Percentiles rank a stretch among this genome's conserved stretches.
Evolutionary conservation across 2,329 filamentous ascomycete species (phyloP).

Genomic region (Nannizzia gypsea): DNA sequence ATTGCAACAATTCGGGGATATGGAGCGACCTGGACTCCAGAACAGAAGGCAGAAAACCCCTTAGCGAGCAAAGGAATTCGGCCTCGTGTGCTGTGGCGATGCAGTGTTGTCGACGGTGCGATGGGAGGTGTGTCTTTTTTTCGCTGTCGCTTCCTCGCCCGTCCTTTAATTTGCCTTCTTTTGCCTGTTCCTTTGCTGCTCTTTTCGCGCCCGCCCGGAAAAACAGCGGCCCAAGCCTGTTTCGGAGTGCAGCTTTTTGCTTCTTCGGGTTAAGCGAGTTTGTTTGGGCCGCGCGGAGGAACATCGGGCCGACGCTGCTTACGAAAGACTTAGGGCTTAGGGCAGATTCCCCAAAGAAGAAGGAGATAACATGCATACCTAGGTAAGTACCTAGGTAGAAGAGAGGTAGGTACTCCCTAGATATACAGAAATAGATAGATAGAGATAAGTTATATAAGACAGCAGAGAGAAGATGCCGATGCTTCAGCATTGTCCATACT

Average conservation of each 20-base stretch:
- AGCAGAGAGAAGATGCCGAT: neutral
- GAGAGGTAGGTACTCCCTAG: neutral
- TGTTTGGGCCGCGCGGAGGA: neutral
- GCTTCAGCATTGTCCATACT: neutral
- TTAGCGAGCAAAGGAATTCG: slow-evolving; percentile 18
- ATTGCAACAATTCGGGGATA: slow-evolving; percentile 35
- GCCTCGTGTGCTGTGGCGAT: slow-evolving; percentile 16
- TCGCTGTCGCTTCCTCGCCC: neutral
- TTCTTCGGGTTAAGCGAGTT: neutral
- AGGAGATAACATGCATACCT: neutral
- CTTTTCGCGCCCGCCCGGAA: neutral
- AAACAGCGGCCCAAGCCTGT: neutral
- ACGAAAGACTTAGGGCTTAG: neutral
- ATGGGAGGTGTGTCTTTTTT: neutral
- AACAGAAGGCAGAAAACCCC: slow-evolving; percentile 27
- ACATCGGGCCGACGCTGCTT: neutral
- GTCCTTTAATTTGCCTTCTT: slow-evolving; percentile 3
- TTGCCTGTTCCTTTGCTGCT: no score
- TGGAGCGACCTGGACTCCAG: slow-evolving; percentile 17
- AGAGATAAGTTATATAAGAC: neutral
- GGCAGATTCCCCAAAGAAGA: neutral
- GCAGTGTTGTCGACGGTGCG: neutral
- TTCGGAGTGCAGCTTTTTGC: neutral
- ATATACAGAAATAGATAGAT: neutral
- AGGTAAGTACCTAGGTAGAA: no score